Conservation (phyloP, 805 yeast genomes). For the Metschnikowia borealis region DNA sequence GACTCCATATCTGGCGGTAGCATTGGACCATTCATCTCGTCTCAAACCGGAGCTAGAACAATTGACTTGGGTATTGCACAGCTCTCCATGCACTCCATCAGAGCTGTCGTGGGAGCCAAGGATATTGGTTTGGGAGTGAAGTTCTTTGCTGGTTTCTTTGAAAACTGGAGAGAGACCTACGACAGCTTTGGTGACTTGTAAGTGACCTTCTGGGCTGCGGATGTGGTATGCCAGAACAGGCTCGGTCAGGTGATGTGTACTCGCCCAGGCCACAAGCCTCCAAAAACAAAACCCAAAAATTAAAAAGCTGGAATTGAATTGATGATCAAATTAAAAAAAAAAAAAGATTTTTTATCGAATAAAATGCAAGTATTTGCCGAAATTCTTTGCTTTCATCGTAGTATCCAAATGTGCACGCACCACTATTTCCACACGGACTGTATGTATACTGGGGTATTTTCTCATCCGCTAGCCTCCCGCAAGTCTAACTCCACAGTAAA, state of each 20-base stretch:
- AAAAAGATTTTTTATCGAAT: too few relatives aligned
- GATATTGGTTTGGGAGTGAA: constrained; percentile 73
- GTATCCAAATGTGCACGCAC: background rate
- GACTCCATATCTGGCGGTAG: constrained; percentile 86
- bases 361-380: too few relatives aligned
- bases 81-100: constrained; percentile 79
- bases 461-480: constrained; percentile 1
- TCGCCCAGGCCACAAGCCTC: background rate
- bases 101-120: constrained; percentile 75
- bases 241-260: background rate
- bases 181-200: constrained; percentile 49
- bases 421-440: background rate
- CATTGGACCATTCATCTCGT: constrained; percentile 69
- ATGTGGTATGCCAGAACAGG: background rate
- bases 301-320: background rate
- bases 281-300: background rate
- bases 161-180: constrained; percentile 60
- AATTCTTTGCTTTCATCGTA: too few relatives aligned
- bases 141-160: constrained; percentile 67
- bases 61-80: constrained; percentile 82
- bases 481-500: background rate
- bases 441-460: constrained; percentile 3
- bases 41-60: constrained; percentile 68
- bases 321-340: background rate
- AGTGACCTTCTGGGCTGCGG: background rate